These are phyloP conservation scores for Abortiporus biennis DNA, from an alignment of 1,284 basidiomycete genomes.

Conservation along the genomic window DNA sequence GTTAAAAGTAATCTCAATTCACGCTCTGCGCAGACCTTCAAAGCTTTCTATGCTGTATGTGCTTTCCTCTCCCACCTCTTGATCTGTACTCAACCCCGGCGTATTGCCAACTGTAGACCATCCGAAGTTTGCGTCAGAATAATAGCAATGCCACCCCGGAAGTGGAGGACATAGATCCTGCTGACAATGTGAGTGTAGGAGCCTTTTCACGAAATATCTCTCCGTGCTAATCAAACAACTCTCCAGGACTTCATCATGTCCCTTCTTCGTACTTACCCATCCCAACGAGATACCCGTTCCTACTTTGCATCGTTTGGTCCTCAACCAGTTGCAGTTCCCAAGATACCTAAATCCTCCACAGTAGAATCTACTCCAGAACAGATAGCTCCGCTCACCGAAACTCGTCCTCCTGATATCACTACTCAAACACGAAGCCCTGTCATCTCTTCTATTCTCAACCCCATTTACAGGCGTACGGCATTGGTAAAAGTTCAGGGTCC, in stretches of 20 bases:
- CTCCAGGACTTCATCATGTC: constrained; percentile 93
- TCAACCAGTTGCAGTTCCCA: constrained; percentile 14
- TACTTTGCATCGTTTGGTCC: constrained; percentile 86
- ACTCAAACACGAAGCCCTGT: constrained; percentile 41
- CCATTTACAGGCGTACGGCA: constrained; percentile 78
- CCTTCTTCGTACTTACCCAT: constrained; percentile 91
- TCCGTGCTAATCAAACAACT: background rate
- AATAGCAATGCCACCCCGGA: constrained; percentile 31
- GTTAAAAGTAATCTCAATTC: constrained; percentile 12
- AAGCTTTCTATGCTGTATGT: constrained; percentile 59
- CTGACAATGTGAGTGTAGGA: constrained; percentile 40
- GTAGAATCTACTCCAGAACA: constrained; percentile 12
- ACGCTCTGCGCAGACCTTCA: constrained; percentile 35
- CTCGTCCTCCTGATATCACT: constrained; percentile 20
- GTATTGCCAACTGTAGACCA: constrained; percentile 31
- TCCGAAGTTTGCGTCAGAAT: constrained; percentile 36
- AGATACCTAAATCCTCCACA: constrained; percentile 3
- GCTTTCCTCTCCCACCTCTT: background rate
- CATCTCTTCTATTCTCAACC: constrained; percentile 80
- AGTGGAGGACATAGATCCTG: constrained; percentile 38
- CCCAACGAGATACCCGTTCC: constrained; percentile 82
- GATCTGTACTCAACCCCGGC: background rate
- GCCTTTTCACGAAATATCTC: background rate
- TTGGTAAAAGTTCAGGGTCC: constrained; percentile 98
- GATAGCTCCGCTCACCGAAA: constrained; percentile 15